phyloP scores from a whole-genome alignment of 768 basidiomycete species.

The Tylopilus sp. region DNA sequence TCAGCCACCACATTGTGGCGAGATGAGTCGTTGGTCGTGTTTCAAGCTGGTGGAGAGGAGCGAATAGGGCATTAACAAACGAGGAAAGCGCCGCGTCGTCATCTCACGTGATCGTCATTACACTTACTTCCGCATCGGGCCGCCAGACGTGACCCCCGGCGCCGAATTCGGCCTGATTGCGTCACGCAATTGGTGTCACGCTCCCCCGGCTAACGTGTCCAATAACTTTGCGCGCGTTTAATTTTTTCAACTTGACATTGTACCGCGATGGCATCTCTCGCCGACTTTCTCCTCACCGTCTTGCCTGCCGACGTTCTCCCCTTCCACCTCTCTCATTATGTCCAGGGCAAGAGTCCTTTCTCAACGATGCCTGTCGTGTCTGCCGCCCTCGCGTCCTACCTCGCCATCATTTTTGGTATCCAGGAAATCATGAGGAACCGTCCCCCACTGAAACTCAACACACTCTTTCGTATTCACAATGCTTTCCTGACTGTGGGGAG shows the following conservation, averaged over 20 bases:
- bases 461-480: slow-evolving; percentile 89
- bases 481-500: slow-evolving; percentile 83
- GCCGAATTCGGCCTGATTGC: neutral
- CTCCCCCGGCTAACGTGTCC: slow-evolving; percentile 14
- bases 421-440: slow-evolving; percentile 80
- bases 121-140: slow-evolving; percentile 2
- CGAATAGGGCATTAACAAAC: slow-evolving; percentile 32
- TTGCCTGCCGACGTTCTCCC: slow-evolving; percentile 46
- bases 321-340: slow-evolving; percentile 43
- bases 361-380: slow-evolving; percentile 65
- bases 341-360: slow-evolving; percentile 54
- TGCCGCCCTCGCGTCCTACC: slow-evolving; percentile 70
- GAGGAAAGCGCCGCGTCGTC: slow-evolving; percentile 20
- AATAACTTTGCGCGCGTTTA: slow-evolving; percentile 26
- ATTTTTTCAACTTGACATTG: slow-evolving; percentile 23
- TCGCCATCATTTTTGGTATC: slow-evolving; percentile 83
- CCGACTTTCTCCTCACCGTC: slow-evolving; percentile 62
- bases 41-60: slow-evolving; percentile 1
- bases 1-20: slow-evolving; percentile 77
- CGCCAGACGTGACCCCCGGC: no score
- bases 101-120: slow-evolving; percentile 27
- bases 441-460: slow-evolving; percentile 69
- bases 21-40: slow-evolving; percentile 2
- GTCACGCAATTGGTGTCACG: slow-evolving; percentile 28
- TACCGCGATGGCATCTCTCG: slow-evolving; percentile 63